Evolutionary conservation across 2,329 filamentous ascomycete species (phyloP), one percentile per base, ranked within the genome.

Genomic region (Neoascochyta sp.): DNA sequence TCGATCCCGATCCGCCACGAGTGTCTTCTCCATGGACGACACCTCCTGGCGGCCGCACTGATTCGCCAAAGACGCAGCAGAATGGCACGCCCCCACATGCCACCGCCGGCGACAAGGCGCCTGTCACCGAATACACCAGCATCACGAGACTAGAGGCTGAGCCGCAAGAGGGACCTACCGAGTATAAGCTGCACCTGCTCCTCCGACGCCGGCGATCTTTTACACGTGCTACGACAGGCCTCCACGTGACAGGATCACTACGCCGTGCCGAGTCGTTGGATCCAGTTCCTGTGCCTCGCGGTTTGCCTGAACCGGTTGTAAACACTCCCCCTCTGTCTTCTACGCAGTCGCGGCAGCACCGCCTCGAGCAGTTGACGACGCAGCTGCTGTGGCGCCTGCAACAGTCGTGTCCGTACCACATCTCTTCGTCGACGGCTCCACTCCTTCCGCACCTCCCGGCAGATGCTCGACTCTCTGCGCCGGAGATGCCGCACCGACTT

Each of bases 121-220:
- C 36, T 22, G 27, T 35, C 10, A 39, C 54, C 27, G 51, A 57
- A 29, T 56, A 59, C 29, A 54, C 48, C 12, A 41, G 42, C 11
- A 76, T 92, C 24, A 83, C 80, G 24, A 86, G 82, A 52, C 68
- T 98, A 10, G 82, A 89, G 42, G 82, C 90, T 9, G 92, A 98
- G 61, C 90, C 90, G 5, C 89, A 96, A 57, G 83, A 93, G 42
- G 92, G 92, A 0, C 88, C 92, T 11, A 93, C 86, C 1, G 92
- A 98, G 65, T 98, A 98, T 67, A 98, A 98, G 63, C 68, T 98
- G 23, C 92, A 96, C 64, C 70, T 98, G 5, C 73, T 96, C 5
- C 68, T 95, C 29, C 80, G 88, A 19, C 81, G 84, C 10, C 76
- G 90, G 35, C 76, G 87, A 39, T 78, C 76, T 5, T 94, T 89